Percentiles rank a stretch among this genome's conserved stretches.
phyloP scores from a whole-genome alignment of 2,329 filamentous ascomycete species.

The Botryotinia convoluta region DNA sequence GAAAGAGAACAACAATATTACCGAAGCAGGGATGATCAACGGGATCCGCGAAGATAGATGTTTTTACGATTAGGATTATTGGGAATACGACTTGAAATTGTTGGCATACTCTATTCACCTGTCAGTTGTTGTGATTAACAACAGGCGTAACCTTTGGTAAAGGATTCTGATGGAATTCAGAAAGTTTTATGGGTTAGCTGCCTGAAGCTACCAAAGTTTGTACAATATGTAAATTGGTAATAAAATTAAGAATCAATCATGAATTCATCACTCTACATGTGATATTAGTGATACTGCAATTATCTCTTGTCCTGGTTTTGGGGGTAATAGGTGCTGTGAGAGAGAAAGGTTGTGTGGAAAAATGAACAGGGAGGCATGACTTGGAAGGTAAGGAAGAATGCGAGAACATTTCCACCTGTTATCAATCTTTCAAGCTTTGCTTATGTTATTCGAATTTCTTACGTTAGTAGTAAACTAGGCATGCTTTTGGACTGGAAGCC shows the following conservation, averaged over 20 bases:
- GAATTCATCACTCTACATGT: neutral
- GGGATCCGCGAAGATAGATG: neutral
- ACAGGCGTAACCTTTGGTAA: neutral
- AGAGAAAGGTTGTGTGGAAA: neutral
- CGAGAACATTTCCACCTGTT: neutral
- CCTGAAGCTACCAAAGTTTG: neutral
- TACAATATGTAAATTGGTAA: neutral
- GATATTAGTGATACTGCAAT: neutral
- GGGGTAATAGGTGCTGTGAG: neutral
- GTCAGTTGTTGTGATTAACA: neutral
- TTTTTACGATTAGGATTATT: neutral
- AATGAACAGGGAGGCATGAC: neutral
- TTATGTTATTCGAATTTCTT: neutral
- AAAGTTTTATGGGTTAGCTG: neutral
- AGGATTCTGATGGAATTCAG: neutral
- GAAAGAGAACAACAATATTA: slow-evolving; percentile 13
- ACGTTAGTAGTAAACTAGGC: neutral
- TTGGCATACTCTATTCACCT: neutral
- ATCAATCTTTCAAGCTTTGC: neutral
- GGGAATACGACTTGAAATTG: neutral
- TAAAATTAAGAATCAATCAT: neutral
- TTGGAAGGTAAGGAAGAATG: neutral
- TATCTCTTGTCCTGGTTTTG: neutral
- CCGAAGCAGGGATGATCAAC: slow-evolving; percentile 1
- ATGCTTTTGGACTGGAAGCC: neutral